A percentile compares a stretch with the other conserved stretches of the same genome.
Conservation (phyloP, 2,329 filamentous ascomycete genomes). For the Epichloe gansuensis region DNA sequence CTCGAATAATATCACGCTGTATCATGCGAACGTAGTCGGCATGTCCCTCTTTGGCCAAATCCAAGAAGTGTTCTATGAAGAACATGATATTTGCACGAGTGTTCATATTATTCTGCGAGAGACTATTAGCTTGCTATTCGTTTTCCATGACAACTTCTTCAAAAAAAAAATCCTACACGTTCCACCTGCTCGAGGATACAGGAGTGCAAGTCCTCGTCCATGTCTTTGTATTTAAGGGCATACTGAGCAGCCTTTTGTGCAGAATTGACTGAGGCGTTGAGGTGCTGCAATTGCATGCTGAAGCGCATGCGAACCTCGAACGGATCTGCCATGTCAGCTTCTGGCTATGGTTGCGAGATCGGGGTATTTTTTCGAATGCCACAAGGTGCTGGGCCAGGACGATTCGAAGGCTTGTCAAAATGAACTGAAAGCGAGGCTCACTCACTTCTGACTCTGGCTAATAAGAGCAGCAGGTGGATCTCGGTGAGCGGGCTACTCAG, state of each 20-base stretch:
- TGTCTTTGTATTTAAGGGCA: conserved; percentile 84
- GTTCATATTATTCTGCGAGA: conserved; percentile 75
- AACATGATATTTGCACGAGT: conserved; percentile 98
- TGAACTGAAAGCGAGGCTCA: background rate
- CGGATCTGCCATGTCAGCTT: conserved; percentile 53
- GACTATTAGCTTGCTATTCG: background rate
- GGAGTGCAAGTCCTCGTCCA: conserved; percentile 93
- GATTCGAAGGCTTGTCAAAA: background rate
- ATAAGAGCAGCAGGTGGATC: background rate
- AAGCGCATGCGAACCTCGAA: conserved; percentile 99
- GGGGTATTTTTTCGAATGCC: background rate
- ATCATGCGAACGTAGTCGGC: conserved; percentile 85
- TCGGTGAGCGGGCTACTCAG: background rate
- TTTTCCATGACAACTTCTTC: background rate
- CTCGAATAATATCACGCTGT: conserved; percentile 78
- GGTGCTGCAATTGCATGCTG: conserved; percentile 75
- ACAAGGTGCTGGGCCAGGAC: background rate
- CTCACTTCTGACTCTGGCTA: background rate
- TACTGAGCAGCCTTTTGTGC: conserved; percentile 89
- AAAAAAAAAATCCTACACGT: conserved; percentile 36
- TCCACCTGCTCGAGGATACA: conserved; percentile 96
- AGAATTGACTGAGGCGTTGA: conserved; percentile 81
- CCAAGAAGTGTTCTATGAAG: conserved; percentile 91
- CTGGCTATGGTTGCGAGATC: background rate
- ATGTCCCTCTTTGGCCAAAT: conserved; percentile 67